Conservation (phyloP, 495 filamentous ascomycete genomes). For the Friedmanniomyces simplex region DNA sequence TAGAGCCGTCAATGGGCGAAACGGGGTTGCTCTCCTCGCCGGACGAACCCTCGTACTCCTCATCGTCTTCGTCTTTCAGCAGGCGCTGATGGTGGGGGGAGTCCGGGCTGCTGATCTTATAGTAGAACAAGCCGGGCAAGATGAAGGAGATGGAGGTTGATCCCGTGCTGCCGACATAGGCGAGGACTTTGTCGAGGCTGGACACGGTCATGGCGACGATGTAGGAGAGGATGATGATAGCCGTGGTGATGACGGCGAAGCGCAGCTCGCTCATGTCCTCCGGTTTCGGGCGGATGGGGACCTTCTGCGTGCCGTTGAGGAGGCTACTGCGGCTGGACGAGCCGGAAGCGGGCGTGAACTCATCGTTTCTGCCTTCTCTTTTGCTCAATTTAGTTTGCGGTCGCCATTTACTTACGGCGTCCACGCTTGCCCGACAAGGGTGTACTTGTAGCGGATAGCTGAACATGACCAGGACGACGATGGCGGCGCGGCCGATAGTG, state of each 20-base stretch:
- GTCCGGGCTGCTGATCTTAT: conserved; percentile 87
- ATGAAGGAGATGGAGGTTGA: conserved; percentile 95
- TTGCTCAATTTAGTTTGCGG: conserved; percentile 38
- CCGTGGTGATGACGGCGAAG: conserved; percentile 81
- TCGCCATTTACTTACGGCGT: conserved; percentile 87
- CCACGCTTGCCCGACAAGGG: conserved; percentile 84
- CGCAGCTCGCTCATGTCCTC: conserved; percentile 71
- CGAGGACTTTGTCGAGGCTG: conserved; percentile 78
- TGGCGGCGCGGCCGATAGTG: conserved; percentile 87
- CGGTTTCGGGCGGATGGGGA: conserved; percentile 1
- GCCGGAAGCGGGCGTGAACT: conserved; percentile 17
- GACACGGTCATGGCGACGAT: conserved; percentile 81
- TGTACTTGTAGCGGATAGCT: conserved; percentile 93
- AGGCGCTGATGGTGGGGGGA: conserved; percentile 72
- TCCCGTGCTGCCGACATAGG: conserved; percentile 91
- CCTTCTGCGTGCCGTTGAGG: conserved; percentile 4
- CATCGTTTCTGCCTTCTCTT: conserved; percentile 8
- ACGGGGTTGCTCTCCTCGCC: background rate
- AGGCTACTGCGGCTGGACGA: conserved; percentile 26
- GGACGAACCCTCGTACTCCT: conserved; percentile 21
- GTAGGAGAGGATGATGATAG: conserved; percentile 74
- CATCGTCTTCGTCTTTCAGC: conserved; percentile 63
- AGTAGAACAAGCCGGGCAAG: conserved; percentile 90
- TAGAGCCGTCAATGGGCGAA: background rate
- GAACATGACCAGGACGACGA: conserved; percentile 94